phyloP scores from a whole-genome alignment of 2,329 filamentous ascomycete species.

The Tolypocladium paradoxum region DNA sequence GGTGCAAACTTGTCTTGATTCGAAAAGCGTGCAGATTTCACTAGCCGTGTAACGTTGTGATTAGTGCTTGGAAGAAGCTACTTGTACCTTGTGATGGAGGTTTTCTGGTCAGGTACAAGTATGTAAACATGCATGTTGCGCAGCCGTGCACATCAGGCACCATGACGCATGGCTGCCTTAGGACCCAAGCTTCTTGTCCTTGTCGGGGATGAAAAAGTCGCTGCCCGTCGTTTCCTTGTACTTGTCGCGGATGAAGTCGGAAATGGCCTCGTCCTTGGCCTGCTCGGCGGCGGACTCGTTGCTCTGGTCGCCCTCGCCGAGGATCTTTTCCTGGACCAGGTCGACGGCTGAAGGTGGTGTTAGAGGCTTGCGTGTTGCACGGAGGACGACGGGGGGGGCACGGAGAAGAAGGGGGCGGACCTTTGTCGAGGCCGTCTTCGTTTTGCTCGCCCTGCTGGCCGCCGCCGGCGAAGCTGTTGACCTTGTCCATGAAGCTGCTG shows the following conservation, averaged over 20 bases:
- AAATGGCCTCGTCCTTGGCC: slow-evolving; percentile 72
- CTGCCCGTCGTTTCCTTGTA: slow-evolving; percentile 61
- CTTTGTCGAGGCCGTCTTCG: slow-evolving; percentile 75
- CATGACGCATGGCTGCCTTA: not conserved
- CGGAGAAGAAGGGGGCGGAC: slow-evolving; percentile 16
- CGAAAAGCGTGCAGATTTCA: not conserved
- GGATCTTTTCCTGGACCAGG: slow-evolving; percentile 63
- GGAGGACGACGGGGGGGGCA: too few relatives aligned
- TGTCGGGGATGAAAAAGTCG: slow-evolving; percentile 62
- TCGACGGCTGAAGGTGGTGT: slow-evolving; percentile 50
- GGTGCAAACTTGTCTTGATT: not conserved
- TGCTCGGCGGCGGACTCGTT: slow-evolving; percentile 68
- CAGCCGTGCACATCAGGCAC: not conserved
- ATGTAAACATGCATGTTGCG: not conserved
- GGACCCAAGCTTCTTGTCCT: slow-evolving; percentile 34
- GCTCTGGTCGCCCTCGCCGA: slow-evolving; percentile 59
- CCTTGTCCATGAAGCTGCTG: slow-evolving; percentile 50
- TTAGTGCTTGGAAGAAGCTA: not conserved
- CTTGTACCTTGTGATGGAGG: too few relatives aligned
- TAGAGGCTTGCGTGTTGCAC: too few relatives aligned
- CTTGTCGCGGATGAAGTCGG: slow-evolving; percentile 57
- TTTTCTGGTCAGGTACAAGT: too few relatives aligned
- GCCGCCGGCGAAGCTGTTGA: slow-evolving; percentile 63
- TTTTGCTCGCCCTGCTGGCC: slow-evolving; percentile 68
- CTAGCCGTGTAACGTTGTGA: too few relatives aligned